phyloP scores from a whole-genome alignment of 2,329 filamentous ascomycete species.

The Pseudogymnoascus sp. region DNA sequence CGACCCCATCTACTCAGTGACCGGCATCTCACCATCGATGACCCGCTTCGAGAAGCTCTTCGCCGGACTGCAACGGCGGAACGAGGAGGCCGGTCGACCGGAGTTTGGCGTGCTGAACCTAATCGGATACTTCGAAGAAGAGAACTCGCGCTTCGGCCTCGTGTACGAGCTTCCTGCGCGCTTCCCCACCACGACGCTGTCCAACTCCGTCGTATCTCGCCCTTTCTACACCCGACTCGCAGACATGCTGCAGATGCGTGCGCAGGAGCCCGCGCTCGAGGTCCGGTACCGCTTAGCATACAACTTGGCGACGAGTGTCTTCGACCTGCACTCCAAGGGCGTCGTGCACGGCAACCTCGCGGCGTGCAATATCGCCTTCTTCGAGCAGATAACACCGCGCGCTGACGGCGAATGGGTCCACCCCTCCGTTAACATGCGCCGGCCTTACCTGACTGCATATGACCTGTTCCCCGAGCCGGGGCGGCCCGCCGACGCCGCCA shows the following conservation, averaged over 20 bases:
- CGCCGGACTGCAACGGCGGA: constrained; percentile 47
- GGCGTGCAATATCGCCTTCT: constrained; percentile 62
- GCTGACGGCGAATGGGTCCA: constrained; percentile 19
- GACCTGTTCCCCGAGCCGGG: constrained; percentile 18
- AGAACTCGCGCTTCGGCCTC: constrained; percentile 62
- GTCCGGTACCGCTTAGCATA: constrained; percentile 69
- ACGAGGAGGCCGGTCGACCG: constrained; percentile 46
- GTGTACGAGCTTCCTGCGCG: constrained; percentile 65
- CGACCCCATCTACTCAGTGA: constrained; percentile 53
- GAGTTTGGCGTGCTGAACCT: constrained; percentile 53
- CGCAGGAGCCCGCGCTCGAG: constrained; percentile 59
- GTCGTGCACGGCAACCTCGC: constrained; percentile 65
- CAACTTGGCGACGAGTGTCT: constrained; percentile 64
- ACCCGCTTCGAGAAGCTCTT: constrained; percentile 57
- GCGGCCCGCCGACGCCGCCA: constrained; percentile 55
- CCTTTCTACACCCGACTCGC: constrained; percentile 38
- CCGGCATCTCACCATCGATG: constrained; percentile 58
- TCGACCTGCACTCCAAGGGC: constrained; percentile 62
- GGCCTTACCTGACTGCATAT: constrained; percentile 26
- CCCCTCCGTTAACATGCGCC: background rate
- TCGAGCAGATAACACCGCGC: constrained; percentile 28
- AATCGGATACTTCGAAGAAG: constrained; percentile 68
- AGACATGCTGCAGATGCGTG: constrained; percentile 41
- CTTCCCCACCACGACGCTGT: constrained; percentile 47
- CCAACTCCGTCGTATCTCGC: constrained; percentile 36